Evolutionary conservation across 345 rosid genomes (phyloP).

Genomic region (Anacardium occidentale): DNA sequence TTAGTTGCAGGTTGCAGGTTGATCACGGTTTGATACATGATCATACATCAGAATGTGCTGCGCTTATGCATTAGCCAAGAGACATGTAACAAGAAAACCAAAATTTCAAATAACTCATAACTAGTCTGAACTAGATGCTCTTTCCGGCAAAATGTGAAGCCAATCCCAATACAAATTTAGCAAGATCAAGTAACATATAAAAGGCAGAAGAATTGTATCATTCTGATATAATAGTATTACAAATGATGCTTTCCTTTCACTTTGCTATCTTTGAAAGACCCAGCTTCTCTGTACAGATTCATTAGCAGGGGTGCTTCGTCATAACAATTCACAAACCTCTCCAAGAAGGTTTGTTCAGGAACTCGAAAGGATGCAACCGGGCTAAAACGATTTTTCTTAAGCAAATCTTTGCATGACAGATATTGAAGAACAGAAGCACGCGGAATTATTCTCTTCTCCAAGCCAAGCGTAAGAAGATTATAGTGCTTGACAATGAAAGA

Average conservation of each 20-base stretch:
- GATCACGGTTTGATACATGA: background rate
- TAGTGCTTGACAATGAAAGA: background rate
- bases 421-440: constrained; percentile 2
- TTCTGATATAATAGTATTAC: background rate
- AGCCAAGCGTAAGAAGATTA: background rate
- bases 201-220: too few relatives aligned
- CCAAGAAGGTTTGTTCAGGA: constrained; percentile 16
- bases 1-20: background rate
- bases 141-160: too few relatives aligned
- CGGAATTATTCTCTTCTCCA: constrained; percentile 15
- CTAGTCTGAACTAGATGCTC: background rate
- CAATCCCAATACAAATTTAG: background rate
- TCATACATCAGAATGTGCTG: background rate
- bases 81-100: background rate
- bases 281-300: constrained; percentile 14
- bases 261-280: background rate
- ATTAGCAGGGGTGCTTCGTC: constrained; percentile 7
- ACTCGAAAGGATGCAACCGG: background rate
- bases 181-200: background rate
- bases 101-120: too few relatives aligned
- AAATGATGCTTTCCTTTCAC: background rate
- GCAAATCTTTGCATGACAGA: constrained; percentile 5
- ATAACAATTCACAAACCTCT: constrained; percentile 18
- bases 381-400: background rate
- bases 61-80: background rate